A percentile compares a stretch with the other conserved stretches of the same genome.
Conservation (phyloP, 2,329 filamentous ascomycete genomes). For the Aureobasidium sp. region DNA sequence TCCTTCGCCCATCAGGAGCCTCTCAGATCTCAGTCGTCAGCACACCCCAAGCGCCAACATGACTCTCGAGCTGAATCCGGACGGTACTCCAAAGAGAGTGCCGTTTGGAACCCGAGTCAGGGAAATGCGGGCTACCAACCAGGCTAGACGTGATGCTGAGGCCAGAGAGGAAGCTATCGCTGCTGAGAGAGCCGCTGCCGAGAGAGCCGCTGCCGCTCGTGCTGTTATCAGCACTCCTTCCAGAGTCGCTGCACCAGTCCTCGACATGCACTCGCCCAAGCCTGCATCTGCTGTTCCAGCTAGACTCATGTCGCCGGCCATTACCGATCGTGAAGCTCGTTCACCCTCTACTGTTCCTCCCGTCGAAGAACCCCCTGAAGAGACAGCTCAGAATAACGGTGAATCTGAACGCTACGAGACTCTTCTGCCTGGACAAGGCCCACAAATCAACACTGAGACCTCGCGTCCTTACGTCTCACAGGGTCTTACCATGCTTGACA, state of each 20-base stretch:
- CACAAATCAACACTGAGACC: neutral
- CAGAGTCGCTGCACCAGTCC: neutral
- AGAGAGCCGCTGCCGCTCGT: neutral
- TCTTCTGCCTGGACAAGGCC: conserved; percentile 20
- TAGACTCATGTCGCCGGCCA: conserved; percentile 1
- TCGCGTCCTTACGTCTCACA: neutral
- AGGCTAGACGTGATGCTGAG: too few species aligned
- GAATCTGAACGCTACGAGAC: conserved; percentile 27
- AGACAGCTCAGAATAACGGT: conserved; percentile 24
- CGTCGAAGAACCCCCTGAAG: conserved; percentile 16
- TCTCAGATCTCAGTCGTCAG: neutral
- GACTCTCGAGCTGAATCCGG: neutral
- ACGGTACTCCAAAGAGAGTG: neutral
- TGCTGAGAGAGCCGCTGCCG: neutral
- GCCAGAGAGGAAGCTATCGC: too few species aligned
- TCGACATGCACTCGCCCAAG: neutral
- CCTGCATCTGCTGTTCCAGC: conserved; percentile 11
- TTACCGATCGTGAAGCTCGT: conserved; percentile 15
- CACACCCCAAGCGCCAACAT: neutral
- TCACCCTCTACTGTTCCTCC: conserved; percentile 27
- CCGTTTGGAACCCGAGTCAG: too few species aligned
- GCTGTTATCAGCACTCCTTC: neutral
- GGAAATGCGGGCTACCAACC: too few species aligned
- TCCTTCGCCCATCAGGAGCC: conserved; percentile 11
- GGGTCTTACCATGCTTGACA: neutral